Conservation (phyloP, 1,284 basidiomycete species). For the Sanghuangporus sanghuang region DNA sequence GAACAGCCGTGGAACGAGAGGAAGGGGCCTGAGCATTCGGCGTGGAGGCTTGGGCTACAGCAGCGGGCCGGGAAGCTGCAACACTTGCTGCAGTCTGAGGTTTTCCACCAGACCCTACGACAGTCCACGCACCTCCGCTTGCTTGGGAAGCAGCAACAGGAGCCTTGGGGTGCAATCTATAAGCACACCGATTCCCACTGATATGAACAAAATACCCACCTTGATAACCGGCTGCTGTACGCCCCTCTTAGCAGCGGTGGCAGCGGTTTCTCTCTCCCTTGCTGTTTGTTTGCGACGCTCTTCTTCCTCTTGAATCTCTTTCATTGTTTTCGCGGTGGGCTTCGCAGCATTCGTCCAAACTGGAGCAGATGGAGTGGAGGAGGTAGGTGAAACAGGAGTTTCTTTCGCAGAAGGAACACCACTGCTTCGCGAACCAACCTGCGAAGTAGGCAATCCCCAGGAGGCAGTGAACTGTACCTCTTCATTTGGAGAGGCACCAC, state of each 20-base stretch:
- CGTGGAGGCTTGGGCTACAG: slow-evolving; percentile 25
- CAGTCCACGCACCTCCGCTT: slow-evolving; percentile 72
- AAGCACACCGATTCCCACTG: background rate
- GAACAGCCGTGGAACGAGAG: slow-evolving; percentile 22
- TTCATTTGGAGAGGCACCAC: slow-evolving; percentile 40
- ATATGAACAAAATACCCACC: slow-evolving; percentile 35
- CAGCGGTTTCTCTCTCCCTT: slow-evolving; percentile 54
- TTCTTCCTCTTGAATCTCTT: slow-evolving; percentile 98
- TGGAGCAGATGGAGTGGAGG: slow-evolving; percentile 29
- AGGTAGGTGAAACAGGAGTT: slow-evolving; percentile 27
- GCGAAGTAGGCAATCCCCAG: slow-evolving; percentile 76
- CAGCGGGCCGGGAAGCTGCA: slow-evolving; percentile 26
- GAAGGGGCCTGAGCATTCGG: slow-evolving; percentile 20
- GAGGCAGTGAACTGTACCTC: slow-evolving; percentile 59
- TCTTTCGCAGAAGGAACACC: slow-evolving; percentile 33
- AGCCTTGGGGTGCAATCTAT: background rate
- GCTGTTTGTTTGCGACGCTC: slow-evolving; percentile 68
- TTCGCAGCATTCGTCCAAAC: slow-evolving; percentile 68
- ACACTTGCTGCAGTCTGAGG: slow-evolving; percentile 26
- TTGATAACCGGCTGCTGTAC: slow-evolving; percentile 79
- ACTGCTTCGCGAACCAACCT: slow-evolving; percentile 50
- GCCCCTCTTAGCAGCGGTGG: slow-evolving; percentile 57
- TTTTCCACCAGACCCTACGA: slow-evolving; percentile 79
- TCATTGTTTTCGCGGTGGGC: slow-evolving; percentile 78
- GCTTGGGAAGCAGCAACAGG: slow-evolving; percentile 18